phyloP scores from a whole-genome alignment of 2,329 filamentous ascomycete species.

The Pestalotiopsis sp. region DNA sequence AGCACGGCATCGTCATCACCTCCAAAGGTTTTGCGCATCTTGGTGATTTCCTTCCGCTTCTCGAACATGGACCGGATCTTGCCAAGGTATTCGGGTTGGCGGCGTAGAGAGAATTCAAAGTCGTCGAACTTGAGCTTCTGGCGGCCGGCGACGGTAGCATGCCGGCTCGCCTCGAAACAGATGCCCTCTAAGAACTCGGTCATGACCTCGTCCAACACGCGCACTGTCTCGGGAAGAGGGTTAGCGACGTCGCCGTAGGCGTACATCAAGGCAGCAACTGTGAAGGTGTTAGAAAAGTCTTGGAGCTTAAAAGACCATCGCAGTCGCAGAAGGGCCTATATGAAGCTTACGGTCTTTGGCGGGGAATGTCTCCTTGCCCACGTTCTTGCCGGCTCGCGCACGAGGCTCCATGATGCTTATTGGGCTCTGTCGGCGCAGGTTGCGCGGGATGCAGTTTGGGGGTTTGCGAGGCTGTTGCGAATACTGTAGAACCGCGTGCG shows the following conservation, averaged over 20 bases:
- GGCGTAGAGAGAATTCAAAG: constrained; percentile 90
- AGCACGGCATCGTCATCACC: constrained; percentile 63
- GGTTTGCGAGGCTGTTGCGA: background rate
- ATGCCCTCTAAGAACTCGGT: constrained; percentile 96
- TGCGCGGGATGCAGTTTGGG: background rate
- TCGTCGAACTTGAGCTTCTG: constrained; percentile 99
- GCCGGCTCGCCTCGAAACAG: constrained; percentile 84
- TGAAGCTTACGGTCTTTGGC: constrained; percentile 66
- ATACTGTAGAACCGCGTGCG: background rate
- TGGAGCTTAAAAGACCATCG: constrained; percentile 15
- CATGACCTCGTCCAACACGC: constrained; percentile 90
- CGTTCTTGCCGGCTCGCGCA: constrained; percentile 77
- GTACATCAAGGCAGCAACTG: constrained; percentile 75
- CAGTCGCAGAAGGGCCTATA: background rate
- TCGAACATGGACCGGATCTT: constrained; percentile 87
- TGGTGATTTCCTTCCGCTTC: constrained; percentile 85
- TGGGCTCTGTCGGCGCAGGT: background rate
- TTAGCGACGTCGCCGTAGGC: constrained; percentile 78
- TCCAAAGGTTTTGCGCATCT: constrained; percentile 75
- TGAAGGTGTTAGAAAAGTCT: constrained; percentile 5
- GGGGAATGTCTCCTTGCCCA: constrained; percentile 81
- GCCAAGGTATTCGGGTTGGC: constrained; percentile 83
- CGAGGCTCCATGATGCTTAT: constrained; percentile 67
- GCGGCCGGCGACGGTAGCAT: constrained; percentile 82
- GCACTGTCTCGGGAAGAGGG: constrained; percentile 81